Percentiles rank a stretch among this genome's conserved stretches.
These are phyloP conservation scores for Pichia terricola DNA, from an alignment of 1,139 yeast species.

Conservation along the genomic window DNA sequence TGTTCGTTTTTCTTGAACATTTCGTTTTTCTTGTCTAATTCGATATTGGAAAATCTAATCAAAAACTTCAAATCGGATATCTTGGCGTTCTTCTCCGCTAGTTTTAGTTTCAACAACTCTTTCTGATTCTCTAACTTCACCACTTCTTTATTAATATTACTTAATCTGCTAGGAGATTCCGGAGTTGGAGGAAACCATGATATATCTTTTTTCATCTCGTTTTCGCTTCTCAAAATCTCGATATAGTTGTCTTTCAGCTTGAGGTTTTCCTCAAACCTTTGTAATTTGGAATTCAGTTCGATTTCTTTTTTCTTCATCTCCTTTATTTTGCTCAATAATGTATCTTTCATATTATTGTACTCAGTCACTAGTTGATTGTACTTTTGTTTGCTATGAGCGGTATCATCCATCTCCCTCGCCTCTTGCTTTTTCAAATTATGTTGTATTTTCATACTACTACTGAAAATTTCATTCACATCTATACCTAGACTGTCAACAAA, in stretches of 20 bases:
- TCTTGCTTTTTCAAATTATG: background rate
- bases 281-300: constrained; percentile 14
- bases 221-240: constrained; percentile 4
- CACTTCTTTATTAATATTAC: background rate
- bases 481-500: background rate
- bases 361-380: constrained; percentile 18
- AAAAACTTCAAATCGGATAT: constrained; percentile 43
- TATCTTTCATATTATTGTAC: constrained; percentile 24
- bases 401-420: background rate
- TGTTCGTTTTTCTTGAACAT: constrained; percentile 8
- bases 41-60: constrained; percentile 38
- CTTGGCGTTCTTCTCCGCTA: constrained; percentile 22
- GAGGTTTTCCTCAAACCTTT: constrained; percentile 8
- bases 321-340: constrained; percentile 21
- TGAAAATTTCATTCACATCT: constrained; percentile 4
- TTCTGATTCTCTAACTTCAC: constrained; percentile 17
- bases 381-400: constrained; percentile 1
- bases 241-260: constrained; percentile 10
- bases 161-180: constrained; percentile 15
- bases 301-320: constrained; percentile 11
- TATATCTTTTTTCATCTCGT: constrained; percentile 1
- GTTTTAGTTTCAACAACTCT: constrained; percentile 16
- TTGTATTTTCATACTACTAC: constrained; percentile 1
- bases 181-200: constrained; percentile 21
- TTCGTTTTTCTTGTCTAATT: constrained; percentile 27